Percentiles rank a stretch among this genome's conserved stretches.
These are phyloP conservation scores for Nelumbo lutea DNA, from an alignment of 164 flowering plant species.

Conservation along the genomic window DNA sequence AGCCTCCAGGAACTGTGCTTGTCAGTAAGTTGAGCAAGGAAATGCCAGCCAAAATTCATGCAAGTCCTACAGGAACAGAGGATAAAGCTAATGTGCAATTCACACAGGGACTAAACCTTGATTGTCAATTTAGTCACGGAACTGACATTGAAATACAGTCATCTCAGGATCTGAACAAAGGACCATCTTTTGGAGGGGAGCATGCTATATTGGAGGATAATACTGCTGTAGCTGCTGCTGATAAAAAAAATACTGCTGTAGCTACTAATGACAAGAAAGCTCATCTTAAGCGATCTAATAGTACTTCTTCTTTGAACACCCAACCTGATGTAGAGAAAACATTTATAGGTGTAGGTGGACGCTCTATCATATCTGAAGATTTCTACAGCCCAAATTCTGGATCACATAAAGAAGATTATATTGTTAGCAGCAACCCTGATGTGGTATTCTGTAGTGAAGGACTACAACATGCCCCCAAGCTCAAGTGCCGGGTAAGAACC, in stretches of 20 bases:
- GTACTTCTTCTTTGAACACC: conserved; percentile 28
- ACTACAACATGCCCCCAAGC: conserved; percentile 34
- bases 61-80: conserved; percentile 24
- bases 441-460: conserved; percentile 28
- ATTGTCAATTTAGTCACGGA: conserved; percentile 14
- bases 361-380: conserved; percentile 38
- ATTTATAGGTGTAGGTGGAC: conserved; percentile 10
- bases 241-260: not conserved
- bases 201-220: conserved; percentile 11
- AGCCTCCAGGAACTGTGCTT: conserved; percentile 19
- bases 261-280: conserved; percentile 11
- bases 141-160: conserved; percentile 2
- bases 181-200: conserved; percentile 16
- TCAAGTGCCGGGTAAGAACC: conserved; percentile 54
- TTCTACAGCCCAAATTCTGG: conserved; percentile 43
- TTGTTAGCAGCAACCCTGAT: conserved; percentile 25
- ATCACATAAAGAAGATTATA: conserved; percentile 18
- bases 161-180: conserved; percentile 28
- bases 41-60: conserved; percentile 16
- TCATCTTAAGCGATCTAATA: conserved; percentile 26
- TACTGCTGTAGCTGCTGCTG: not conserved
- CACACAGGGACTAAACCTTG: conserved; percentile 14
- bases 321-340: conserved; percentile 9
- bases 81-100: conserved; percentile 18
- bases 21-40: conserved; percentile 25